A percentile compares a stretch with the other conserved stretches of the same genome.
Evolutionary conservation across 2,329 filamentous ascomycete species (phyloP).

Genomic region (Aspergillus terreus): DNA sequence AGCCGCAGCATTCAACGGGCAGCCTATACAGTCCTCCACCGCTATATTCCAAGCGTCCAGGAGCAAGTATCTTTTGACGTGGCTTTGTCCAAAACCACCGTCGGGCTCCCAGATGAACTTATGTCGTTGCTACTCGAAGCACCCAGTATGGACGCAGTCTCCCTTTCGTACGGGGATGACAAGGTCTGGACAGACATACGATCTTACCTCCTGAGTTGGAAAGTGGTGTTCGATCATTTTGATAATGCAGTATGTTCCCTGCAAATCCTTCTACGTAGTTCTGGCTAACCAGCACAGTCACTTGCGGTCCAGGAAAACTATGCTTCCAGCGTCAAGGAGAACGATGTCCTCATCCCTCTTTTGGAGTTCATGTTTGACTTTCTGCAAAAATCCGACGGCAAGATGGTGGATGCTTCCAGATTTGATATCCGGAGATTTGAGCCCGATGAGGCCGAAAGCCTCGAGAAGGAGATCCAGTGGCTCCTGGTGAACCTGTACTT

Average conservation of each 20-base stretch:
- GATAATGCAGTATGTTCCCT: constrained; percentile 53
- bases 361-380: constrained; percentile 80
- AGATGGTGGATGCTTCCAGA: constrained; percentile 66
- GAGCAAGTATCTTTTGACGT: constrained; percentile 78
- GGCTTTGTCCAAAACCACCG: constrained; percentile 52
- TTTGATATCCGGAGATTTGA: constrained; percentile 65
- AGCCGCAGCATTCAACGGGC: constrained; percentile 73
- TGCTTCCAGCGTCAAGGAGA: constrained; percentile 70
- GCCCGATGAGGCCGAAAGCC: constrained; percentile 57
- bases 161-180: constrained; percentile 61
- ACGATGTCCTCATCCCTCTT: constrained; percentile 64
- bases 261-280: background rate
- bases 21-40: constrained; percentile 75
- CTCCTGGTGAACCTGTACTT: constrained; percentile 85
- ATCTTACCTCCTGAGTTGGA: constrained; percentile 84
- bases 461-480: constrained; percentile 75
- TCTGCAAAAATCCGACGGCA: constrained; percentile 71
- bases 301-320: constrained; percentile 82
- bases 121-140: constrained; percentile 77
- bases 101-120: constrained; percentile 76
- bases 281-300: constrained; percentile 48
- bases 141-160: constrained; percentile 65
- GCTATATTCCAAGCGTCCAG: constrained; percentile 72
- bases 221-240: constrained; percentile 84
- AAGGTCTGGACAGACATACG: constrained; percentile 66